A percentile compares a stretch with the other conserved stretches of the same genome.
Conservation (phyloP, 192 early-diverging fungal species). For the Coemansia sp. region DNA sequence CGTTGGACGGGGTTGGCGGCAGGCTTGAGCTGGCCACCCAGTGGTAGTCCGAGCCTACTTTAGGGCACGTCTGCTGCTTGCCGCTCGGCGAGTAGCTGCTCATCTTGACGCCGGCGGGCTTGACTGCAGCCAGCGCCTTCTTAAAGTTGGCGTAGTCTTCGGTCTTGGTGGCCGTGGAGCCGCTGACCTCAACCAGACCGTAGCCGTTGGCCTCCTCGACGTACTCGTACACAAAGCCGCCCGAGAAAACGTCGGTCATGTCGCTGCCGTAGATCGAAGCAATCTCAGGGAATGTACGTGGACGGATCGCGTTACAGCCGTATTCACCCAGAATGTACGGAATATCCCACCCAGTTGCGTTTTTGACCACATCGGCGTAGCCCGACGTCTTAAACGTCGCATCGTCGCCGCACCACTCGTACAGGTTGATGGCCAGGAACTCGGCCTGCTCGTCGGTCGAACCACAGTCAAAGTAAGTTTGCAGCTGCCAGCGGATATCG, state of each 20-base stretch:
- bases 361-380: conserved; percentile 62
- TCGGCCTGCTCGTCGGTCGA: conserved; percentile 59
- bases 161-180: conserved; percentile 41
- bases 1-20: conserved; percentile 63
- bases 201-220: conserved; percentile 74
- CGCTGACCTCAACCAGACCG: conserved; percentile 63
- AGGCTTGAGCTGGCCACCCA: conserved; percentile 61
- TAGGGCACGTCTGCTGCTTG: conserved; percentile 44
- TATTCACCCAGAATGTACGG: conserved; percentile 75
- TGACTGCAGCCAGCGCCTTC: conserved; percentile 51
- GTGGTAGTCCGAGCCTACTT: conserved; percentile 44
- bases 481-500: conserved; percentile 63
- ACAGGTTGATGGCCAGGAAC: conserved; percentile 74
- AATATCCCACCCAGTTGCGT: conserved; percentile 61
- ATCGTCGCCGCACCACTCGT: conserved; percentile 73
- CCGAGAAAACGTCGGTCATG: conserved; percentile 67
- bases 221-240: conserved; percentile 76
- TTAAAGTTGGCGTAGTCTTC: conserved; percentile 67
- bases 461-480: conserved; percentile 73
- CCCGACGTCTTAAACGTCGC: conserved; percentile 64
- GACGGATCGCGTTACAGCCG: conserved; percentile 69
- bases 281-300: conserved; percentile 69
- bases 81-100: conserved; percentile 50
- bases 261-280: conserved; percentile 65
- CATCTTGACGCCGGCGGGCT: conserved; percentile 59